phyloP scores from a whole-genome alignment of 805 yeast species.

The Metschnikowia picachoensis region DNA sequence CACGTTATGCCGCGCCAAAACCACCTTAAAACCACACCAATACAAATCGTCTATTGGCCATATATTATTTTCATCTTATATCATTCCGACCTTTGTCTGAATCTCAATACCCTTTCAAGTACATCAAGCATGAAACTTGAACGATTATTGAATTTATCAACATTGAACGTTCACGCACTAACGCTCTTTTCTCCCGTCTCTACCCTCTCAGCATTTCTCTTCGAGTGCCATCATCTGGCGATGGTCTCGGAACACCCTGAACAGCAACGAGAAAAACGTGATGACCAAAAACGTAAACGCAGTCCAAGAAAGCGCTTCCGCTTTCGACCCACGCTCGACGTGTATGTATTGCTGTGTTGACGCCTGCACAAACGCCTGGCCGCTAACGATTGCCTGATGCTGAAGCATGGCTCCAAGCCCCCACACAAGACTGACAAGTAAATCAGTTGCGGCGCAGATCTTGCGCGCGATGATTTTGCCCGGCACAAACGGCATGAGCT shows the following conservation, averaged over 20 bases:
- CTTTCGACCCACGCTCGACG: slow-evolving; percentile 46
- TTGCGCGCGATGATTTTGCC: slow-evolving; percentile 32
- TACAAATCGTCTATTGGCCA: too few relatives aligned
- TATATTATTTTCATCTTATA: too few relatives aligned
- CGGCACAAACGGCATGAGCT: slow-evolving; percentile 49
- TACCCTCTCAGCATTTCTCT: slow-evolving; percentile 2
- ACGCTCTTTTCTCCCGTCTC: too few relatives aligned
- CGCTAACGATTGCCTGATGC: slow-evolving; percentile 51
- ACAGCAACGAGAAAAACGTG: slow-evolving; percentile 22
- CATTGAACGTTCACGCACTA: too few relatives aligned
- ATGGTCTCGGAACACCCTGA: slow-evolving; percentile 9
- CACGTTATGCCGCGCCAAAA: too few relatives aligned
- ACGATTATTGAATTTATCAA: too few relatives aligned
- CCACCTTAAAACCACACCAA: too few relatives aligned
- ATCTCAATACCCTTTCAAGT: too few relatives aligned
- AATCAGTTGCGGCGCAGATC: slow-evolving; percentile 24
- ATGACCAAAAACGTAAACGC: slow-evolving; percentile 48
- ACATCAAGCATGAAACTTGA: too few relatives aligned
- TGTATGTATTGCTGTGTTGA: slow-evolving; percentile 49
- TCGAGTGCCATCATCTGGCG: slow-evolving; percentile 4
- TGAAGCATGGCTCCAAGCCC: slow-evolving; percentile 65
- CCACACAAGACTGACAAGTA: slow-evolving; percentile 41
- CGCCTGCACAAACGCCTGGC: slow-evolving; percentile 39
- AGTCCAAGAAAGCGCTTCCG: slow-evolving; percentile 59
- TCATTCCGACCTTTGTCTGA: too few relatives aligned